Base-by-base conservation (phyloP, 2,329 filamentous ascomycete species). In the Aspergillus sp. region DNA sequence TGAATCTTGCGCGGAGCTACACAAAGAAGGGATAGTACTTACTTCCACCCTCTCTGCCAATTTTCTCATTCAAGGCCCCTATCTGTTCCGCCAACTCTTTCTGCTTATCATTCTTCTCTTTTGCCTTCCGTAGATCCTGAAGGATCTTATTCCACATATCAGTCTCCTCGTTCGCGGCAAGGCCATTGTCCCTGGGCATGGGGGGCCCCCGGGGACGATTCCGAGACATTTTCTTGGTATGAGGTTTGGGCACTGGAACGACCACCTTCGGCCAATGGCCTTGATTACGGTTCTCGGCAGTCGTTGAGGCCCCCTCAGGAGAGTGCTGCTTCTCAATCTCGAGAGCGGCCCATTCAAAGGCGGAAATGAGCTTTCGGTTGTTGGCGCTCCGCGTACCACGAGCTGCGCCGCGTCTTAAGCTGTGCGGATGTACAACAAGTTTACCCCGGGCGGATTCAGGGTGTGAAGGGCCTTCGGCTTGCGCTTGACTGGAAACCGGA, bases 121-220 rank as follows among this genome's bases (percentile, higher is more conserved):
- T 75, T 39, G 75, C 74, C 61, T 77, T 77, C 57, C 69, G 68
- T 43, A 78, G 66, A 58, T 77, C 75, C 56, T 75, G 73, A 45
- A 74, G 68, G 45, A 78, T 77, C 61, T 73, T 73, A 59, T 76
- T 77, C 75, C 75, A 78, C 66, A 78, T 74, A 57, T 78, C 75
- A 58, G 75, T 72, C 58, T 78, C 75, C 66, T 78, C 75, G 52
- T 76, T 77, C 33, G 73, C 74, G 17, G 73, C 74, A n/a, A 74
- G 68, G 23, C 75, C 75, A 66, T 77, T 77, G 61, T 77, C 75
- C 48, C 75, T 69, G 56, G 72, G 70, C 40, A 67, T 59, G 11
- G 71, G 70, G 48, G 70, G 69, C 15, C 69, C 72, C 48, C 75
- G 65, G 48, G 75, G 74, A 52, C 75, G 73, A 63, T 77, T 77